phyloP scores from a whole-genome alignment of 2,329 filamentous ascomycete species.

The Aurifilum marmelostoma region DNA sequence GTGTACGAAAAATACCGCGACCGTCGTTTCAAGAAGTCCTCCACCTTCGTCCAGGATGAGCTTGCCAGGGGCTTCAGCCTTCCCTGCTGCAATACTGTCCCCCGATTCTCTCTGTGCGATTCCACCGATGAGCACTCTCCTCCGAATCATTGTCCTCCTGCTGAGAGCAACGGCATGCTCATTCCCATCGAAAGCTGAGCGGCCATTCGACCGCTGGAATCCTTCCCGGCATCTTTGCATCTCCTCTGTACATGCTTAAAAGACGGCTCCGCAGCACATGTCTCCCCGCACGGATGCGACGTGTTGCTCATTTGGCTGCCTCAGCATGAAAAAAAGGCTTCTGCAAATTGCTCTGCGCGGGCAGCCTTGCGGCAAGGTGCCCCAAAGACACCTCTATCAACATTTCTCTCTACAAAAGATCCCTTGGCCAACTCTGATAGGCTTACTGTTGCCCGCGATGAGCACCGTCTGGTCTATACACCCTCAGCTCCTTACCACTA shows the following conservation, averaged over 20 bases:
- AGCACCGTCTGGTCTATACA: not conserved
- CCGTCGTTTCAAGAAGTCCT: conserved; percentile 83
- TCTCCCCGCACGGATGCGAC: conserved; percentile 24
- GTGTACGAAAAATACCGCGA: conserved; percentile 93
- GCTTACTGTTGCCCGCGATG: conserved; percentile 14
- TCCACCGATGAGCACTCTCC: conserved; percentile 27
- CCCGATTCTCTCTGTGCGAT: conserved; percentile 31
- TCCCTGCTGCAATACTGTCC: conserved; percentile 48
- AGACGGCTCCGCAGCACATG: conserved; percentile 25
- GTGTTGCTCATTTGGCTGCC: conserved; percentile 29
- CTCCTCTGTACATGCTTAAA: conserved; percentile 30
- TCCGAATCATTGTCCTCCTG: conserved; percentile 19
- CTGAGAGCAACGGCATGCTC: conserved; percentile 20
- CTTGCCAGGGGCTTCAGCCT: conserved; percentile 64
- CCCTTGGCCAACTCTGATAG: not conserved
- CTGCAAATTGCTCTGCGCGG: conserved; percentile 25
- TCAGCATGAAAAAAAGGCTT: conserved; percentile 27
- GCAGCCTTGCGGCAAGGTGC: conserved; percentile 13
- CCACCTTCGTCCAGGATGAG: conserved; percentile 77
- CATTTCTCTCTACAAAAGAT: conserved; percentile 4
- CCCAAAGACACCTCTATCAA: conserved; percentile 10
- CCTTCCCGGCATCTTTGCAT: conserved; percentile 27
- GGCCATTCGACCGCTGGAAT: conserved; percentile 1
- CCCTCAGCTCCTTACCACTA: not conserved
- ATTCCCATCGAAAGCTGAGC: conserved; percentile 30